Conservation (phyloP, 1,284 basidiomycete genomes). For the Sparassis latifolia region DNA sequence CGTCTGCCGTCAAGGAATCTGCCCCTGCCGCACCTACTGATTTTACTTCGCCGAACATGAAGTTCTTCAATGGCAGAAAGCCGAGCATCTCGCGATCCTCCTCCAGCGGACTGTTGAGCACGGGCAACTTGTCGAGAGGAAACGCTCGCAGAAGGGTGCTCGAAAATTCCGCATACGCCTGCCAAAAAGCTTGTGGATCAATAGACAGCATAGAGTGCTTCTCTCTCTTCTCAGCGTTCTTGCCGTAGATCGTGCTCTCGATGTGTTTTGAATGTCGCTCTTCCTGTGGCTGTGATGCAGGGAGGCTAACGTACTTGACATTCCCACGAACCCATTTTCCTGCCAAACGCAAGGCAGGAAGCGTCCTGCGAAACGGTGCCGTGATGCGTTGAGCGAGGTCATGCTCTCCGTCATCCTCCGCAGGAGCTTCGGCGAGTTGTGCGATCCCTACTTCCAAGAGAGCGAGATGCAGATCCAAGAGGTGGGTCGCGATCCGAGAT, state of each 20-base stretch:
- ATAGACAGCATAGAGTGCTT: conserved; percentile 10
- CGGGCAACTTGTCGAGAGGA: conserved; percentile 61
- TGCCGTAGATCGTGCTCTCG: conserved; percentile 9
- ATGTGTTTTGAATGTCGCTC: conserved; percentile 16
- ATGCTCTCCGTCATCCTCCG: conserved; percentile 46
- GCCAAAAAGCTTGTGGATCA: conserved; percentile 62
- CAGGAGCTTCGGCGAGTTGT: conserved; percentile 42
- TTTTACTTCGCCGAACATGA: conserved; percentile 31
- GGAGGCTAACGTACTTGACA: conserved; percentile 52
- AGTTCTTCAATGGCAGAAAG: conserved; percentile 74
- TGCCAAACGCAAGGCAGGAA: conserved; percentile 83
- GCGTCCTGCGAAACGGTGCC: conserved; percentile 76
- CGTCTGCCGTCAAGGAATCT: conserved; percentile 6
- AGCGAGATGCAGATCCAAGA: conserved; percentile 64
- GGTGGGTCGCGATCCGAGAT: conserved; percentile 62
- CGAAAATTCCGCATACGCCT: conserved; percentile 63
- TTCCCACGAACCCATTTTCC: conserved; percentile 88
- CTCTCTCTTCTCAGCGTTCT: conserved; percentile 9
- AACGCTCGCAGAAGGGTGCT: conserved; percentile 63
- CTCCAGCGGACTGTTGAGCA: conserved; percentile 64
- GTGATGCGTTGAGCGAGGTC: conserved; percentile 79
- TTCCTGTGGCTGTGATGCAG: not conserved
- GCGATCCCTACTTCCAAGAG: conserved; percentile 64
- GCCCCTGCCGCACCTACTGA: conserved; percentile 13
- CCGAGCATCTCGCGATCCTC: conserved; percentile 91